These are phyloP conservation scores for Aspergillus tamarii DNA, from an alignment of 2,329 filamentous ascomycete species.

Conservation along the genomic window DNA sequence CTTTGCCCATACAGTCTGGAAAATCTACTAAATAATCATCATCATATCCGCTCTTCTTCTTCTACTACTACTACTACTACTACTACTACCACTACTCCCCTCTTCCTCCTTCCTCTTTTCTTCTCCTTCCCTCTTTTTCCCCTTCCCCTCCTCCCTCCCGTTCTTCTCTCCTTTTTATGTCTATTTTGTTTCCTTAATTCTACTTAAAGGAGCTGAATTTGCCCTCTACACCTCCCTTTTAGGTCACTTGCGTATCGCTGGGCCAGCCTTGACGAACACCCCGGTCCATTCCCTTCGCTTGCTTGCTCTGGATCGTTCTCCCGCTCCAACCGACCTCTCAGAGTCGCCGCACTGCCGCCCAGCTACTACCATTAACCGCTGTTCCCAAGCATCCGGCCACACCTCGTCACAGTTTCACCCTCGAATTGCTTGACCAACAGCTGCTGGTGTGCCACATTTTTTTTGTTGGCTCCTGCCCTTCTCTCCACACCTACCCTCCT, in stretches of 20 bases:
- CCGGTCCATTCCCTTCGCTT: conserved; percentile 28
- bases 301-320: conserved; percentile 26
- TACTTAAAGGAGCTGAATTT: neutral
- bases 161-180: conserved; percentile 1
- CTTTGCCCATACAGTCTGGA: conserved; percentile 10
- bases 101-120: conserved; percentile 14
- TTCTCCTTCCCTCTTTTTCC: conserved; percentile 9
- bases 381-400: conserved; percentile 23
- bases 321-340: conserved; percentile 26
- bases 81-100: conserved; percentile 7
- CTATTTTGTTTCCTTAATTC: neutral
- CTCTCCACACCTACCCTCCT: conserved; percentile 4
- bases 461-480: conserved; percentile 14
- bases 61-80: neutral
- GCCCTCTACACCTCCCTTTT: conserved; percentile 17
- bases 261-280: conserved; percentile 19
- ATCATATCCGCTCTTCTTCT: conserved; percentile 1
- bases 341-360: conserved; percentile 29
- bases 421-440: conserved; percentile 18
- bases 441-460: conserved; percentile 13
- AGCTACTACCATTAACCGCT: conserved; percentile 30
- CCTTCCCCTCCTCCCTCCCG: conserved; percentile 10
- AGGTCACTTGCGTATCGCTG: conserved; percentile 27
- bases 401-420: conserved; percentile 18
- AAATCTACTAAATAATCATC: conserved; percentile 1